phyloP scores from a whole-genome alignment of 768 basidiomycete genomes.

The Candolleomyces eurysporus region DNA sequence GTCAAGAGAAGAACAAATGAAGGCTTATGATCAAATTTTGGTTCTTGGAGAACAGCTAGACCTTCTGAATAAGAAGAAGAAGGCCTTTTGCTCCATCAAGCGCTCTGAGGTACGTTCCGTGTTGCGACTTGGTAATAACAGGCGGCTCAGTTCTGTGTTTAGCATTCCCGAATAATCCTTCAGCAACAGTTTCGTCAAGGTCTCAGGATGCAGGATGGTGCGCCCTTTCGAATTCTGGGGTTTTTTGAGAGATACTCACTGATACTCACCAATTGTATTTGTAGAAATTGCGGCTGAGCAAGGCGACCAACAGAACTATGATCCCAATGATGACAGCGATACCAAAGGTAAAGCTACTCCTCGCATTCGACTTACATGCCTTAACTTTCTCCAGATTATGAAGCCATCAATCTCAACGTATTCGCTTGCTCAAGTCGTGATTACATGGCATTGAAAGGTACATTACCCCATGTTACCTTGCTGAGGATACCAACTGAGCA shows the following conservation, averaged over 20 bases:
- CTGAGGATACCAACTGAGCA: too few species aligned
- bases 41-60: constrained; percentile 41
- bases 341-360: neutral
- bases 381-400: constrained; percentile 43
- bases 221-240: constrained; percentile 30
- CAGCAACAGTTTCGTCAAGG: constrained; percentile 59
- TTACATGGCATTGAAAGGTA: neutral
- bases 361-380: neutral
- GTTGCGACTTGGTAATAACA: too few species aligned
- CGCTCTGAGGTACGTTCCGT: constrained; percentile 44
- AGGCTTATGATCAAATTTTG: constrained; percentile 27
- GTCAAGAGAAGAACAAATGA: constrained; percentile 34
- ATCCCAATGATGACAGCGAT: constrained; percentile 24
- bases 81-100: constrained; percentile 56
- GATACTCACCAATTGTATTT: too few species aligned
- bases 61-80: constrained; percentile 54
- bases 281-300: too few species aligned
- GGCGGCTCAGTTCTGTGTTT: neutral
- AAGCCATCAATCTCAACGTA: constrained; percentile 36
- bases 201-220: constrained; percentile 57
- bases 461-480: too few species aligned
- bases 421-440: neutral
- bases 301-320: constrained; percentile 3
- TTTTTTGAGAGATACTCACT: too few species aligned
- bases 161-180: constrained; percentile 46